Evolutionary conservation across 2,329 filamentous ascomycete genomes (phyloP).

Genomic region (Diaporthe australafricana): DNA sequence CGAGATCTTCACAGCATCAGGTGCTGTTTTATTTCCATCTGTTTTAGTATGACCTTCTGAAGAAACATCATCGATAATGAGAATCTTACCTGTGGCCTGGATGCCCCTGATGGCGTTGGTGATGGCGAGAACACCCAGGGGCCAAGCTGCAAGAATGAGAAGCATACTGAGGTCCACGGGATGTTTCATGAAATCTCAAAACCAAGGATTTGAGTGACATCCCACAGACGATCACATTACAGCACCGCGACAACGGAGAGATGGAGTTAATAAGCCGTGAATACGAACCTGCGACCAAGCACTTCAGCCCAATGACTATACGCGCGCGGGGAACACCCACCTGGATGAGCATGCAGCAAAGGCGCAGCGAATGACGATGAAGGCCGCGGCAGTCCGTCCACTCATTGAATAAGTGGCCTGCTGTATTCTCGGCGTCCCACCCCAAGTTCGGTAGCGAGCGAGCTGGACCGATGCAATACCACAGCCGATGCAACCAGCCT

Average conservation of each 20-base stretch:
- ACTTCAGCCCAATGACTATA: not conserved
- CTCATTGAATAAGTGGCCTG: not conserved
- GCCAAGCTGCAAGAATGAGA: not conserved
- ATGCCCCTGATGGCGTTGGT: not conserved
- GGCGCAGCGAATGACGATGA: conserved; percentile 18
- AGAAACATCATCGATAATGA: no score
- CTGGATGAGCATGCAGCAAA: not conserved
- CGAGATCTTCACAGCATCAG: not conserved
- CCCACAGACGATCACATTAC: no score
- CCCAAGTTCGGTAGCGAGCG: conserved; percentile 5
- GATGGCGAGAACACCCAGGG: not conserved
- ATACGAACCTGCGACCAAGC: not conserved
- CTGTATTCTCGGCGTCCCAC: not conserved
- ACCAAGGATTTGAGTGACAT: not conserved
- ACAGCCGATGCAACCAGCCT: not conserved
- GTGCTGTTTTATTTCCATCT: not conserved
- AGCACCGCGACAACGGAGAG: not conserved
- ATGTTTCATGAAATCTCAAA: not conserved
- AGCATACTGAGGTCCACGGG: not conserved
- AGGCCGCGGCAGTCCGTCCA: not conserved
- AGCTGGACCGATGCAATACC: conserved; percentile 4
- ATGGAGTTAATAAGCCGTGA: not conserved
- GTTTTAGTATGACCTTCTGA: not conserved
- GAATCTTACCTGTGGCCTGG: not conserved
- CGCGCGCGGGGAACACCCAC: conserved; percentile 3